Conservation (phyloP, 164 flowering plant genomes). For the Kingdonia uniflora region DNA sequence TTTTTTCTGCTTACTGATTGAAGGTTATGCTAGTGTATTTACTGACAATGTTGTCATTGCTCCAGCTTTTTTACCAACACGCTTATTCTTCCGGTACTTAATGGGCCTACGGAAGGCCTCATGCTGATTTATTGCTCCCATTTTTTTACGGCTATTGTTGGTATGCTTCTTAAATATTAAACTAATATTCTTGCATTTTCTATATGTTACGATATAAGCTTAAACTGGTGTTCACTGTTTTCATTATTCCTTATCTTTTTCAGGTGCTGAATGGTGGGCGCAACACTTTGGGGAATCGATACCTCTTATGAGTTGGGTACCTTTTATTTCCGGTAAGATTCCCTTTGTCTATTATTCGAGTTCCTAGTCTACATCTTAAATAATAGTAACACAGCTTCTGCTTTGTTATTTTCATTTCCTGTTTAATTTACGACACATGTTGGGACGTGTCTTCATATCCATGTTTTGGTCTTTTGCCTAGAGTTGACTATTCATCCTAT, state of each 20-base stretch:
- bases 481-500: background rate
- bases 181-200: background rate
- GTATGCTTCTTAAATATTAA: slow-evolving; percentile 28
- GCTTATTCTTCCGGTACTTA: slow-evolving; percentile 79
- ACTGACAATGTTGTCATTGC: slow-evolving; percentile 8
- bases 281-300: slow-evolving; percentile 60
- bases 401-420: too few species aligned
- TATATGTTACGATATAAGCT: background rate
- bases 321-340: slow-evolving; percentile 53
- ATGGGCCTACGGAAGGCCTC: slow-evolving; percentile 99
- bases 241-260: slow-evolving; percentile 9
- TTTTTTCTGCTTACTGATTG: too few species aligned
- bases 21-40: slow-evolving; percentile 2
- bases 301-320: slow-evolving; percentile 78
- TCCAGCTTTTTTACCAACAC: slow-evolving; percentile 94
- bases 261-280: slow-evolving; percentile 98
- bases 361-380: too few species aligned
- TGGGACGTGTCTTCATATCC: too few species aligned
- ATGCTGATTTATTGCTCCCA: slow-evolving; percentile 76
- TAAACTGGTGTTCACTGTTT: background rate
- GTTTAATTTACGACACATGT: too few species aligned
- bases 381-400: too few species aligned
- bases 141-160: slow-evolving; percentile 71
- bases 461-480: too few species aligned
- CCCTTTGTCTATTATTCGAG: background rate